These are phyloP conservation scores for Avena sativa DNA, from an alignment of 176 grass and related monocot species.

Conservation along the genomic window DNA sequence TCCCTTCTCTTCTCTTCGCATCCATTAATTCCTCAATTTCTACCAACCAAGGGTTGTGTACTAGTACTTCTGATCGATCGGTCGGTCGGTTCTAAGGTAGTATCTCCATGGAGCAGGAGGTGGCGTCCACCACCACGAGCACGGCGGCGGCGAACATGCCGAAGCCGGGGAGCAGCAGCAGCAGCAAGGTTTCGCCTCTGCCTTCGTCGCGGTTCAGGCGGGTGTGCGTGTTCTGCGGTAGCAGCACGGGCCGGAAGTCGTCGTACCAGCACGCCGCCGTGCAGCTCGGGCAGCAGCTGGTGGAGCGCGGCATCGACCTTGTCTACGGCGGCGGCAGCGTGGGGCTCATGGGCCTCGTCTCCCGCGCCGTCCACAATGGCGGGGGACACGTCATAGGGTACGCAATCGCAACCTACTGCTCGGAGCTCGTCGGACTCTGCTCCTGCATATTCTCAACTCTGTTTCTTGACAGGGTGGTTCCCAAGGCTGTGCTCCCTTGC, in stretches of 20 bases:
- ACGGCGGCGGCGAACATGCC: background rate
- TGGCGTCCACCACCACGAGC: background rate
- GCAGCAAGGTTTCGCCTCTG: background rate
- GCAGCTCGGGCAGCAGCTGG: slow-evolving; percentile 61
- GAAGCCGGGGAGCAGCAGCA: background rate
- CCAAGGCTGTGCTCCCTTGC: slow-evolving; percentile 56
- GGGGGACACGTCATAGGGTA: slow-evolving; percentile 65
- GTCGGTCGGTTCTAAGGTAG: background rate
- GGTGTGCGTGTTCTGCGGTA: slow-evolving; percentile 63
- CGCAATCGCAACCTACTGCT: too few species aligned
- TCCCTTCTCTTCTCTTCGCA: background rate
- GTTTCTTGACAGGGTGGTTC: slow-evolving; percentile 49
- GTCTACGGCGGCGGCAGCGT: slow-evolving; percentile 84
- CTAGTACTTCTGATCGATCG: background rate
- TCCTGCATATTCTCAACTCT: background rate
- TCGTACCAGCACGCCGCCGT: slow-evolving; percentile 52
- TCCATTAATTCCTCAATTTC: background rate
- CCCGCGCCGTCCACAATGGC: slow-evolving; percentile 62
- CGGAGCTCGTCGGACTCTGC: too few species aligned
- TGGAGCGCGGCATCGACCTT: slow-evolving; percentile 67
- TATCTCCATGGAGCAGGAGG: background rate
- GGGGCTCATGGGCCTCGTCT: slow-evolving; percentile 73
- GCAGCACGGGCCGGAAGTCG: slow-evolving; percentile 57
- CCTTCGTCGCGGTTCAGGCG: slow-evolving; percentile 45
- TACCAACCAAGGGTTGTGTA: too few species aligned